phyloP scores from a whole-genome alignment of 78 protist genomes.

The Carpediemonas membranifera region DNA sequence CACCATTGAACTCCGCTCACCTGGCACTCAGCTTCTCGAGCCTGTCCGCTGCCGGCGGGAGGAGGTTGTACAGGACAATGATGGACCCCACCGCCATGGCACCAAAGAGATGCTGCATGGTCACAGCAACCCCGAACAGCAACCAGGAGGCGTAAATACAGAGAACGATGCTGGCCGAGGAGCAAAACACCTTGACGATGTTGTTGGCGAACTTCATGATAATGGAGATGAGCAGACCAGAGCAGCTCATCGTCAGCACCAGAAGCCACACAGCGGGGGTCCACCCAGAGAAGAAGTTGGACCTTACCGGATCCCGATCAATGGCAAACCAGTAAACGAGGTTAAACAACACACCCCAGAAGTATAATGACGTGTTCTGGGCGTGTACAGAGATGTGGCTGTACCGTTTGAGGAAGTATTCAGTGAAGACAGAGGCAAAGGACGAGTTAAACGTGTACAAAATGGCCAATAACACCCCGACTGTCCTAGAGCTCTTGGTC shows the following conservation, averaged over 20 bases:
- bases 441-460: background rate
- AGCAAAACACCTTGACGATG: slow-evolving; percentile 18
- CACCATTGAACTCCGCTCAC: too few species aligned
- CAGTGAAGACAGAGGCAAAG: slow-evolving; percentile 1
- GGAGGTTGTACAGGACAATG: too few species aligned
- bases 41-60: too few species aligned
- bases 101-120: too few species aligned
- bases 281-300: slow-evolving; percentile 3
- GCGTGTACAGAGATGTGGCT: background rate
- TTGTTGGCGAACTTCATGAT: slow-evolving; percentile 25
- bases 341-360: background rate
- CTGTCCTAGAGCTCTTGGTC: too few species aligned
- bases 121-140: background rate
- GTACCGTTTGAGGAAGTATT: background rate
- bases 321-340: background rate
- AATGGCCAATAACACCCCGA: background rate
- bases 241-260: background rate
- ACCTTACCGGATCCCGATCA: background rate
- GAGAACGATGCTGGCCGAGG: slow-evolving; percentile 5
- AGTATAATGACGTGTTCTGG: background rate
- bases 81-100: too few species aligned
- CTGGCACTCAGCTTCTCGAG: too few species aligned
- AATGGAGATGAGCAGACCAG: slow-evolving; percentile 25
- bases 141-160: background rate
- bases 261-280: background rate